Evolutionary conservation across 257 asterid species (phyloP).

Genomic region (Coffea eugenioides): DNA sequence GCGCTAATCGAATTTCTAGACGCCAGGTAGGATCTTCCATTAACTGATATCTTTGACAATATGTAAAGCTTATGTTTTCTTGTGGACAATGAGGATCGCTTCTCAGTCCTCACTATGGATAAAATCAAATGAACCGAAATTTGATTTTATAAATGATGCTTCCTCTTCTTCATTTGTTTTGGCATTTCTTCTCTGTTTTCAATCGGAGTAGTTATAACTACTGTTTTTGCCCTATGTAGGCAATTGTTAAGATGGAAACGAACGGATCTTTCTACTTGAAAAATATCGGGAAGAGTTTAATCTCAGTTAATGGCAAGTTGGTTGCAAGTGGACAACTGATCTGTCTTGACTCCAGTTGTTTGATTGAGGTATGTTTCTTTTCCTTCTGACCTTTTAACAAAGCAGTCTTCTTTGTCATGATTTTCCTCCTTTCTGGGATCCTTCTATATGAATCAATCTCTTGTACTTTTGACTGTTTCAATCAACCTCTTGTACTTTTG

Average conservation of each 20-base stretch:
- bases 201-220: neutral
- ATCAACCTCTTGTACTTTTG: neutral
- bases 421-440: neutral
- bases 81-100: neutral
- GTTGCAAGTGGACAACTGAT: conserved; percentile 68
- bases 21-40: conserved; percentile 62
- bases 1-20: conserved; percentile 92
- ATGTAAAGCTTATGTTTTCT: neutral
- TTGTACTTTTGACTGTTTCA: neutral
- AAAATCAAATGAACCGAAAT: neutral
- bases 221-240: conserved; percentile 36
- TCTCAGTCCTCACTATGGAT: neutral
- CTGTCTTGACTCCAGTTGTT: conserved; percentile 63
- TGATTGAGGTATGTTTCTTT: conserved; percentile 73
- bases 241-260: conserved; percentile 80
- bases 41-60: neutral
- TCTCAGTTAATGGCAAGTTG: conserved; percentile 68
- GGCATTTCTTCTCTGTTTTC: conserved; percentile 1
- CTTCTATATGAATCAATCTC: neutral
- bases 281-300: conserved; percentile 81
- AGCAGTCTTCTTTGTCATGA: neutral
- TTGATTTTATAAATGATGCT: neutral
- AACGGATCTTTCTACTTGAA: conserved; percentile 78
- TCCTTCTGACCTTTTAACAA: neutral
- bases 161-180: neutral